phyloP scores from a whole-genome alignment of 2,329 filamentous ascomycete genomes.

The Colletotrichum sp. region DNA sequence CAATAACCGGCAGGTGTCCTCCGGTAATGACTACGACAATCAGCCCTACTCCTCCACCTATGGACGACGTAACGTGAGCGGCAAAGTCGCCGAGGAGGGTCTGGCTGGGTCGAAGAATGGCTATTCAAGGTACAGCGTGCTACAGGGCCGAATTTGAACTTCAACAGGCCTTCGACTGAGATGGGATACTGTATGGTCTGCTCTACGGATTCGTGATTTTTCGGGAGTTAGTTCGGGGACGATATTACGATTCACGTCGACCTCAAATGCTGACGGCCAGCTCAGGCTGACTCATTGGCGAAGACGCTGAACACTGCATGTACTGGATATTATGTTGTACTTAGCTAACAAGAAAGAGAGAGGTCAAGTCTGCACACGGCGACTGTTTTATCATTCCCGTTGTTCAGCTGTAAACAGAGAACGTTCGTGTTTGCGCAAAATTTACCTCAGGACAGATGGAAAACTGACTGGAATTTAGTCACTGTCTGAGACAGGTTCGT shows the following conservation, averaged over 20 bases:
- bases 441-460: background rate
- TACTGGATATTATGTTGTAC: background rate
- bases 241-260: background rate
- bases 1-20: slow-evolving; percentile 58
- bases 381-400: background rate
- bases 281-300: background rate
- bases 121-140: slow-evolving; percentile 26
- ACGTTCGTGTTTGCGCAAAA: background rate
- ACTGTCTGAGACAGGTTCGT: background rate
- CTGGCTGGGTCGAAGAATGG: slow-evolving; percentile 42
- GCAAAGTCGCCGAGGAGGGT: slow-evolving; percentile 77
- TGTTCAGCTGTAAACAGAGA: background rate
- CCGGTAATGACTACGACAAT: slow-evolving; percentile 59
- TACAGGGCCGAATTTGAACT: slow-evolving; percentile 12
- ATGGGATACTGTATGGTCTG: background rate
- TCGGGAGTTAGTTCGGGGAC: background rate
- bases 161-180: background rate
- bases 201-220: background rate
- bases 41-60: slow-evolving; percentile 34
- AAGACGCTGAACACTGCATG: background rate
- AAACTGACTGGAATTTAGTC: background rate
- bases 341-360: background rate
- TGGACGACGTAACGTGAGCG: slow-evolving; percentile 69
- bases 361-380: background rate
- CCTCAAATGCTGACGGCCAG: background rate